Evolutionary conservation across 371 early-diverging fungal species (phyloP).

Genomic region (Mortierella sp.): DNA sequence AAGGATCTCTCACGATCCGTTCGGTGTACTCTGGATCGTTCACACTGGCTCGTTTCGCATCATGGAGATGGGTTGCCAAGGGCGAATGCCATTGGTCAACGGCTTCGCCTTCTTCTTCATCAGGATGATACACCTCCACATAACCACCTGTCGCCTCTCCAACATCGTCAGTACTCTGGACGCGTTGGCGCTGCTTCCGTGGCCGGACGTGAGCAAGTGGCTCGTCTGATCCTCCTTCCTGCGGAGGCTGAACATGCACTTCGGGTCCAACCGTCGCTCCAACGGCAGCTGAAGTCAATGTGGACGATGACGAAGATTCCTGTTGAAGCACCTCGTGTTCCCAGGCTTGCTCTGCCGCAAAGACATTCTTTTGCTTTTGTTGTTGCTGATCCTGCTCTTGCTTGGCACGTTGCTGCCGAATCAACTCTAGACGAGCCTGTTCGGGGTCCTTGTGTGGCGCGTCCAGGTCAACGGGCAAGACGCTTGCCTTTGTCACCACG

Average conservation of each 20-base stretch:
- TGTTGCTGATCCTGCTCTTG: slow-evolving; percentile 1
- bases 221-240: not conserved
- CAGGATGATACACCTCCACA: slow-evolving; percentile 11
- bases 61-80: not conserved
- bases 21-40: slow-evolving; percentile 47
- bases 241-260: not conserved
- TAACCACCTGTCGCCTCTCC: not conserved
- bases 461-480: slow-evolving; percentile 52
- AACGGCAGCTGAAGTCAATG: too few relatives aligned
- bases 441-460: slow-evolving; percentile 31
- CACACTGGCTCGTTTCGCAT: slow-evolving; percentile 13
- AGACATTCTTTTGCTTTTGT: not conserved
- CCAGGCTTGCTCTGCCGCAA: too few relatives aligned
- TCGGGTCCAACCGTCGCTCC: too few relatives aligned
- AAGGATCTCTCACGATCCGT: slow-evolving; percentile 76
- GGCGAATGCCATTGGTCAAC: slow-evolving; percentile 17
- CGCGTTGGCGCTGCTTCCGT: not conserved
- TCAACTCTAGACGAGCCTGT: slow-evolving; percentile 23
- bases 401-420: slow-evolving; percentile 2
- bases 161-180: not conserved
- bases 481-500: slow-evolving; percentile 59
- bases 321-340: too few relatives aligned
- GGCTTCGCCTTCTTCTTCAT: slow-evolving; percentile 18
- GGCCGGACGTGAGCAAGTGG: not conserved
- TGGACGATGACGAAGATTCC: too few relatives aligned